These are phyloP conservation scores for Trypanosoma cruzi DNA, from an alignment of 208 protist genomes.

Conservation along the genomic window DNA sequence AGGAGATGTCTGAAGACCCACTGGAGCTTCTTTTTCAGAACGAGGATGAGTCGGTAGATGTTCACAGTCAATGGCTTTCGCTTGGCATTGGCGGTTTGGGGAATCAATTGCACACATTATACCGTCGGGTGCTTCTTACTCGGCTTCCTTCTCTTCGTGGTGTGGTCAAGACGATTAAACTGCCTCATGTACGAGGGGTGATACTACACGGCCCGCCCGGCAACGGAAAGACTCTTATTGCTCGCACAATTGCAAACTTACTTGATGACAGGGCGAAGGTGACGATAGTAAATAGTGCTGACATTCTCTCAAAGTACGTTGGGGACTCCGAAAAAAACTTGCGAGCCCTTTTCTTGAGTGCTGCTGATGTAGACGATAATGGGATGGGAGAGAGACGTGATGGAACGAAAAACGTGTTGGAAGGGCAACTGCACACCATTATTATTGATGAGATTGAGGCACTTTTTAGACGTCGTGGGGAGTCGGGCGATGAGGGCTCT, in stretches of 20 bases:
- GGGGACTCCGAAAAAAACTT: constrained; percentile 99
- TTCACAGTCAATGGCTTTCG: constrained; percentile 47
- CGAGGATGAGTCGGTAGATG: constrained; percentile 12
- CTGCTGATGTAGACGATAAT: constrained; percentile 81
- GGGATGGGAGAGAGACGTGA: background rate
- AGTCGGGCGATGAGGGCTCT: constrained; percentile 92
- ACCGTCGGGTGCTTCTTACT: constrained; percentile 98
- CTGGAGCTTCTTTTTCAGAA: constrained; percentile 58
- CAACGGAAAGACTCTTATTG: constrained; percentile 99
- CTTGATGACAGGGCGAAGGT: constrained; percentile 88
- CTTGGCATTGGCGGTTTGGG: constrained; percentile 97
- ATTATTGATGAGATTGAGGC: constrained; percentile 99
- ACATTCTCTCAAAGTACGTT: constrained; percentile 99
- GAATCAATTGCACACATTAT: constrained; percentile 95
- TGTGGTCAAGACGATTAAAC: constrained; percentile 70
- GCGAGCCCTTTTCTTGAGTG: constrained; percentile 97
- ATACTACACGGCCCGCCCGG: constrained; percentile 99
- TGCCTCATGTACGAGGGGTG: constrained; percentile 98
- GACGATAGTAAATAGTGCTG: constrained; percentile 94
- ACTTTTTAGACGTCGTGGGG: constrained; percentile 96
- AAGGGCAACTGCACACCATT: constrained; percentile 96
- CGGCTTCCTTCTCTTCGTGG: constrained; percentile 91
- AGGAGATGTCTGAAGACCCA: constrained; percentile 26
- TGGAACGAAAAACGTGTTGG: constrained; percentile 38
- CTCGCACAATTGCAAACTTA: constrained; percentile 98